phyloP scores from a whole-genome alignment of 805 yeast species.

The Teunomyces pallodes region DNA sequence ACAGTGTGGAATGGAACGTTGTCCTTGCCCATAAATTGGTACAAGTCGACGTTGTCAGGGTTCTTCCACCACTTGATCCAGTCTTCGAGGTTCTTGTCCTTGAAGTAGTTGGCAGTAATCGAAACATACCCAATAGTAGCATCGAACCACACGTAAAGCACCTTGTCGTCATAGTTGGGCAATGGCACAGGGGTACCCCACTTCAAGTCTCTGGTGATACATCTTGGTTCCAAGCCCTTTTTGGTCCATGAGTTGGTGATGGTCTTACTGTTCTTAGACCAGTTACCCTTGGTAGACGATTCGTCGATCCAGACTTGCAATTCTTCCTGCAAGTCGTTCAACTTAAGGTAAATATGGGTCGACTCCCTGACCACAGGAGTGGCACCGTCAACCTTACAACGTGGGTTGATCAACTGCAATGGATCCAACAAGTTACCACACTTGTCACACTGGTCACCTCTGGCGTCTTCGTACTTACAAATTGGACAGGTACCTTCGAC shows the following conservation, averaged over 20 bases:
- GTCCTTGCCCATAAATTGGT: slow-evolving; percentile 99
- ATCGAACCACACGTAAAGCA: slow-evolving; percentile 97
- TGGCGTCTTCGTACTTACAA: slow-evolving; percentile 92
- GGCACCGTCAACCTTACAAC: slow-evolving; percentile 88
- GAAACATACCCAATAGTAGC: slow-evolving; percentile 97
- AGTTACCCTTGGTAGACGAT: slow-evolving; percentile 68
- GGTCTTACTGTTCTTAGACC: slow-evolving; percentile 90
- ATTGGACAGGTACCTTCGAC: slow-evolving; percentile 98
- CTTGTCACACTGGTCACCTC: slow-evolving; percentile 99
- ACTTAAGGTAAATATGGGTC: slow-evolving; percentile 78
- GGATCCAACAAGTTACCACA: slow-evolving; percentile 92
- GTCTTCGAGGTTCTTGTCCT: slow-evolving; percentile 33
- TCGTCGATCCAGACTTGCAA: slow-evolving; percentile 69
- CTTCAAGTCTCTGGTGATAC: slow-evolving; percentile 93
- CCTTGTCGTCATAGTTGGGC: slow-evolving; percentile 82
- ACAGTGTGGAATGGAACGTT: slow-evolving; percentile 99
- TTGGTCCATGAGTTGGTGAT: slow-evolving; percentile 93
- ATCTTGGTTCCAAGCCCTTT: slow-evolving; percentile 89
- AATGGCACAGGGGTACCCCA: slow-evolving; percentile 99
- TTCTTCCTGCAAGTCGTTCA: slow-evolving; percentile 80
- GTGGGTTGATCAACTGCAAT: slow-evolving; percentile 88
- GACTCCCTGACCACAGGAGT: slow-evolving; percentile 79
- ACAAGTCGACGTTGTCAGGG: slow-evolving; percentile 83
- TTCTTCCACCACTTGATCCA: slow-evolving; percentile 96
- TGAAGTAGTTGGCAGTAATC: slow-evolving; percentile 85